Evolutionary conservation across 371 early-diverging fungal species (phyloP).

Genomic region (Apophysomyces sp.): DNA sequence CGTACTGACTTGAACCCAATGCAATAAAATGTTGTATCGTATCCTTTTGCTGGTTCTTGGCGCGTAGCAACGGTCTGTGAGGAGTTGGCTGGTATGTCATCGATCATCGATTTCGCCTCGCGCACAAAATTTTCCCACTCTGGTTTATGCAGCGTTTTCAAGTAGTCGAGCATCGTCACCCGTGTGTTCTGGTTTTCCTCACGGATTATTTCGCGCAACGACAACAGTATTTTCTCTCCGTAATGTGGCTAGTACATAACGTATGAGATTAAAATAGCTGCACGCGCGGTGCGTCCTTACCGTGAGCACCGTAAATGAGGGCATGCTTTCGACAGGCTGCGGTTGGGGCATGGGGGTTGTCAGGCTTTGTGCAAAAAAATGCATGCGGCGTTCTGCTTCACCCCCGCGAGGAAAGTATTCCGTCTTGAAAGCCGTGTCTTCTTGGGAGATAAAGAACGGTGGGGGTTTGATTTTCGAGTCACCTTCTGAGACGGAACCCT

Average conservation of each 20-base stretch:
- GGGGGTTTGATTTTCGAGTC: constrained; percentile 65
- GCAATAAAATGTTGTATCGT: constrained; percentile 80
- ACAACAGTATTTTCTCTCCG: constrained; percentile 84
- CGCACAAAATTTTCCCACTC: constrained; percentile 90
- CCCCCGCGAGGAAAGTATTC: constrained; percentile 75
- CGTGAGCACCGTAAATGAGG: constrained; percentile 83
- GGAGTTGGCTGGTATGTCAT: neutral
- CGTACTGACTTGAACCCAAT: constrained; percentile 83
- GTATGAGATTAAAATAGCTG: neutral
- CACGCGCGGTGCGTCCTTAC: neutral
- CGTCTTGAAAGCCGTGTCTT: constrained; percentile 73
- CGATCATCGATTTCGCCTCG: constrained; percentile 52
- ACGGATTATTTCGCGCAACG: constrained; percentile 79
- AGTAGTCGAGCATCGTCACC: constrained; percentile 80
- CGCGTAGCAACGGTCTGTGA: constrained; percentile 34
- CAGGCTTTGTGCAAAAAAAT: constrained; percentile 86
- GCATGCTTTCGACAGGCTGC: constrained; percentile 81
- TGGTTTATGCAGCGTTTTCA: constrained; percentile 77
- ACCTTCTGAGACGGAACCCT: neutral
- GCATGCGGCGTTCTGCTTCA: constrained; percentile 86
- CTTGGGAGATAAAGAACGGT: constrained; percentile 79
- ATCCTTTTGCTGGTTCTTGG: constrained; percentile 52
- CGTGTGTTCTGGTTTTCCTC: constrained; percentile 81
- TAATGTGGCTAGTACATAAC: constrained; percentile 66
- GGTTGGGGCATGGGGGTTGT: constrained; percentile 85